Base-by-base conservation (phyloP, 305 asterid species). In the Euphrasia arctica region DNA sequence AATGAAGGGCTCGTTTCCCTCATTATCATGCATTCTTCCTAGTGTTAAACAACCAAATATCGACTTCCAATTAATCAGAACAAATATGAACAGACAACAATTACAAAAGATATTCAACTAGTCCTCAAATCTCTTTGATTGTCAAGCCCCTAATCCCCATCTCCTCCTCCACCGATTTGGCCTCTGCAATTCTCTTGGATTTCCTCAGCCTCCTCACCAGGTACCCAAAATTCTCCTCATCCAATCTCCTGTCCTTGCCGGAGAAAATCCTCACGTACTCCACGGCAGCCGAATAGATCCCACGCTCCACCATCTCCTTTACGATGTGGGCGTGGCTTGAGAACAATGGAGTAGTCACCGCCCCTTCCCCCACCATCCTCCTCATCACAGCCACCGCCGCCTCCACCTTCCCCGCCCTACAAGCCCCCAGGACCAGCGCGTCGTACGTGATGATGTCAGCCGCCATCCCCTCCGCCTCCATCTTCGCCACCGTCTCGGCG, bases 381-480 rank as follows among this genome's bases (percentile, higher is more conserved):
- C 80, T 66, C 75, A 90, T 25, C 62, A 87, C 12, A 70, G 68
- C 77, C 74, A 87, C 4, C 3, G 85, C 90, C 15, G 57, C 91
- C 4, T 82, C 90, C 57, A 80, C 61, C 63, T 64, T 85, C 72
- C 84, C 87, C 4, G 77, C 79, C 70, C 80, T 75, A 58, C 95
- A 85, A 59, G 95, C 88, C 43, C 95, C 91, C 54, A 85, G 73
- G 27, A 80, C 93, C 54, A 89, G 84, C 39, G 95, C 95, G 73
- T 89, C 93, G 59, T 86, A 89, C 7, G 95, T 87, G 48, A 77
- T 65, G 18, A 75, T 65, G 66, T 85, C 91, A 4, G 74, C 81
- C 47, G 58, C 62, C 60, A 82, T 0, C 14, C 80, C 85, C 8
- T 75, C 84, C 56, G 77, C 85, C 54, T 70, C 87, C 76, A 87